A percentile compares a stretch with the other conserved stretches of the same genome.
phyloP scores from a whole-genome alignment of 495 filamentous ascomycete genomes.

The Penicillium pancosmium region DNA sequence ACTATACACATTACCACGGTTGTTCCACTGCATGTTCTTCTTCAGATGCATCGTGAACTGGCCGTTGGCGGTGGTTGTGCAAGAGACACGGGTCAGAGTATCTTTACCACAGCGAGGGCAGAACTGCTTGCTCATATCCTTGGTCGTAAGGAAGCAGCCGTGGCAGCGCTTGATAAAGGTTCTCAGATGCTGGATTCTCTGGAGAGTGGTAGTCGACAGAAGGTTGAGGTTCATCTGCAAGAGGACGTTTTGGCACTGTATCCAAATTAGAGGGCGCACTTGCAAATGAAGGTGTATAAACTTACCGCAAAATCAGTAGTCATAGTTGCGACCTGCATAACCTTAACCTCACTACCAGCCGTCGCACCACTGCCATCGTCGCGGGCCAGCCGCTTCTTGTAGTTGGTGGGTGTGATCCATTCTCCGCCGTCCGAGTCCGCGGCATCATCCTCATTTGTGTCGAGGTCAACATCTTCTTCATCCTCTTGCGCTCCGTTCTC shows the following conservation, averaged over 20 bases:
- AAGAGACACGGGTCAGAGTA: constrained; percentile 82
- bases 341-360: constrained; percentile 55
- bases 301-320: constrained; percentile 91
- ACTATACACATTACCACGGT: constrained; percentile 82
- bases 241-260: constrained; percentile 79
- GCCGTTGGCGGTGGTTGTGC: constrained; percentile 77
- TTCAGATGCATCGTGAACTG: constrained; percentile 88
- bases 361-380: constrained; percentile 52
- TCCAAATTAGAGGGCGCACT: constrained; percentile 14
- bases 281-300: background rate
- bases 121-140: constrained; percentile 89
- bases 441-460: constrained; percentile 53
- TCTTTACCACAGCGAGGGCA: constrained; percentile 88
- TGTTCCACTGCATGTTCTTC: constrained; percentile 96
- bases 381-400: constrained; percentile 78
- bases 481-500: constrained; percentile 34
- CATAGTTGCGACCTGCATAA: constrained; percentile 80
- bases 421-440: constrained; percentile 69
- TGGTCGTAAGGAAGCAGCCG: constrained; percentile 85
- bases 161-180: constrained; percentile 92
- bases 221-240: constrained; percentile 94
- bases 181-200: constrained; percentile 76
- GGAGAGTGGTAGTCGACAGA: constrained; percentile 68
- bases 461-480: constrained; percentile 55
- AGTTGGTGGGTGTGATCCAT: constrained; percentile 95